These are phyloP conservation scores for Lizanozyma gosingica DNA, from an alignment of 1,139 yeast genomes.

Conservation along the genomic window DNA sequence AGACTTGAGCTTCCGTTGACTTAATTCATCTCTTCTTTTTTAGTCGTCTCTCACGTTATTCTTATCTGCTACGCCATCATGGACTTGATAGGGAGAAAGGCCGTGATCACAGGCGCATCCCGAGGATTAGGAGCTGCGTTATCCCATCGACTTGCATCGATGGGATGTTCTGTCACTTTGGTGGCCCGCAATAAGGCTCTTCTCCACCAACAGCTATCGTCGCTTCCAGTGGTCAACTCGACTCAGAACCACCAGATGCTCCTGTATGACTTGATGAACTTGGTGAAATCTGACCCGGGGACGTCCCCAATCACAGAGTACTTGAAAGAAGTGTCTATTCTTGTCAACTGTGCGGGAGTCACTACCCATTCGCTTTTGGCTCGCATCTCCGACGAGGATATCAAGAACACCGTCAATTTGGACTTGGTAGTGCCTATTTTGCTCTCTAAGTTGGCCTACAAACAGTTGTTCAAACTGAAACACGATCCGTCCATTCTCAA, in stretches of 20 bases:
- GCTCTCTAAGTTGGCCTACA: constrained; percentile 34
- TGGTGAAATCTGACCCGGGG: constrained; percentile 8
- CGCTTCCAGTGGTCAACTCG: constrained; percentile 22
- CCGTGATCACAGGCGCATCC: constrained; percentile 79
- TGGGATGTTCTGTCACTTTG: constrained; percentile 57
- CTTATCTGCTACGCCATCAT: too few relatives aligned
- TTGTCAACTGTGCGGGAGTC: constrained; percentile 79
- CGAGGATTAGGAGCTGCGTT: constrained; percentile 73
- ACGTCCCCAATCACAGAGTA: constrained; percentile 8
- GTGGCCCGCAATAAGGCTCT: constrained; percentile 44
- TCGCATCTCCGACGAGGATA: constrained; percentile 31
- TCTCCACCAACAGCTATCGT: constrained; percentile 23
- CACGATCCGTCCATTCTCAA: constrained; percentile 39
- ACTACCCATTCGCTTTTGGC: constrained; percentile 53
- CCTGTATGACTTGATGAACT: constrained; percentile 40
- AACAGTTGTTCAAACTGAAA: constrained; percentile 31
- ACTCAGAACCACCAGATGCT: constrained; percentile 41
- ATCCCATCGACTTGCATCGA: constrained; percentile 44
- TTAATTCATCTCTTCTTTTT: too few relatives aligned
- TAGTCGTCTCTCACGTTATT: too few relatives aligned
- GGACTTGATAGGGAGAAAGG: constrained; percentile 21
- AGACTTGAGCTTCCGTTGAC: too few relatives aligned
- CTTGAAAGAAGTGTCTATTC: constrained; percentile 27
- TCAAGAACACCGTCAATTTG: constrained; percentile 42
- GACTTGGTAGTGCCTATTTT: constrained; percentile 64